Conservation (phyloP, 1,284 basidiomycete species). For the Apiotrichum veenhuisii region DNA sequence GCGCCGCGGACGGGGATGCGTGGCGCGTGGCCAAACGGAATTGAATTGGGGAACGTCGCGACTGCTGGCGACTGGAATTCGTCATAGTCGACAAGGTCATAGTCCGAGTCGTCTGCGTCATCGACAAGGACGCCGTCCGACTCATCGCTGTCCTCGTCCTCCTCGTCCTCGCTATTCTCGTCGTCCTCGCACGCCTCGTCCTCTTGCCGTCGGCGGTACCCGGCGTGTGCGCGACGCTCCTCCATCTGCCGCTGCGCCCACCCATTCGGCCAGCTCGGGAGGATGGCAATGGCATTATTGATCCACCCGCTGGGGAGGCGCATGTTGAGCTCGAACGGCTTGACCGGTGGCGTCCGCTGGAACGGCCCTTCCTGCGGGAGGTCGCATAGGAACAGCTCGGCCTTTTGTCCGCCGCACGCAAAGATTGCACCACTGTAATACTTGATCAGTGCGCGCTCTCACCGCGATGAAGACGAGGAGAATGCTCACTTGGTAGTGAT, state of each 20-base stretch:
- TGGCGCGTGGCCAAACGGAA: conserved; percentile 38
- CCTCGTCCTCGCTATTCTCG: conserved; percentile 6
- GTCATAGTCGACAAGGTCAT: conserved; percentile 16
- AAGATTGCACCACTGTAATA: conserved; percentile 33
- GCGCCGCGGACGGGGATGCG: conserved; percentile 25
- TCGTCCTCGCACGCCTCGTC: conserved; percentile 5
- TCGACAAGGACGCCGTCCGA: conserved; percentile 11
- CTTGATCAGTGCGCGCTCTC: conserved; percentile 2
- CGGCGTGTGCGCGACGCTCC: conserved; percentile 7
- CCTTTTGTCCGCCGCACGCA: conserved; percentile 48
- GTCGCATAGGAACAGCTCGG: conserved; percentile 43
- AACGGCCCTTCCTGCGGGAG: conserved; percentile 20
- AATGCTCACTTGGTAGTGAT: conserved; percentile 42
- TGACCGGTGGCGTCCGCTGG: conserved; percentile 15
- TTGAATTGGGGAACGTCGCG: conserved; percentile 48
- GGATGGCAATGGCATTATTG: conserved; percentile 48
- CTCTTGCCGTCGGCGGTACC: background rate
- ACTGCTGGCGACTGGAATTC: conserved; percentile 22
- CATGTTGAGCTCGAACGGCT: conserved; percentile 30
- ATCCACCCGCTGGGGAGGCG: conserved; percentile 38
- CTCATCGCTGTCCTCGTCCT: conserved; percentile 6
- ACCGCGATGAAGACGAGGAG: background rate
- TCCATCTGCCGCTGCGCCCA: conserved; percentile 25
- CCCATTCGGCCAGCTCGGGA: conserved; percentile 37
- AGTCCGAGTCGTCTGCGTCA: conserved; percentile 12